phyloP scores from a whole-genome alignment of 2,329 filamentous ascomycete genomes.

The Didymella segeticola region DNA sequence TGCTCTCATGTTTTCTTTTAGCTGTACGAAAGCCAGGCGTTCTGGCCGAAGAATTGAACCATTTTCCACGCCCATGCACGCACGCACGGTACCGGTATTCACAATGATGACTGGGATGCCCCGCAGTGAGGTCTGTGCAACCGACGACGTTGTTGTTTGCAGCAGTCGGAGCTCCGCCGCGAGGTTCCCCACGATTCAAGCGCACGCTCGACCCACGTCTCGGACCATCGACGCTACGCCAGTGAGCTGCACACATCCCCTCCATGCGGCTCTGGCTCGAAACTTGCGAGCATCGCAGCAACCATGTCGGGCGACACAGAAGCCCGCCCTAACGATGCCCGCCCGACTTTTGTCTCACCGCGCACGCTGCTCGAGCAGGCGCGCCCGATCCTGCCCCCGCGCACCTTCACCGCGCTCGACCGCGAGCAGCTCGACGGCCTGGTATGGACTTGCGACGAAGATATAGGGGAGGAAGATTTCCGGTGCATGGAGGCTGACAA shows the following conservation, averaged over 20 bases:
- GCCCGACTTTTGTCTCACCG: constrained; percentile 35
- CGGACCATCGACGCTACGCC: constrained; percentile 21
- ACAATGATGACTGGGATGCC: constrained; percentile 13
- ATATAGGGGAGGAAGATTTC: too few species aligned
- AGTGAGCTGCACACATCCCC: constrained; percentile 24
- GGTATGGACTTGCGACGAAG: constrained; percentile 58
- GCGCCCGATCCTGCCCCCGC: constrained; percentile 31
- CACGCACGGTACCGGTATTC: too few species aligned
- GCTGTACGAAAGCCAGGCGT: constrained; percentile 16
- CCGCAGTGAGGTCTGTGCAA: constrained; percentile 9
- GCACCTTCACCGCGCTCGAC: constrained; percentile 67
- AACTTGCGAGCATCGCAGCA: constrained; percentile 40
- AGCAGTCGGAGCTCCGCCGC: constrained; percentile 8
- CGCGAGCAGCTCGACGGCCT: constrained; percentile 79
- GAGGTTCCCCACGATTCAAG: constrained; percentile 14
- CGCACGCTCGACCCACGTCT: constrained; percentile 14
- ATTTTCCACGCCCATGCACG: background rate
- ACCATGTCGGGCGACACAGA: constrained; percentile 47
- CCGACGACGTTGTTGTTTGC: constrained; percentile 7
- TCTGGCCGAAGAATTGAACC: constrained; percentile 6
- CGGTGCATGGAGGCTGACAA: constrained; percentile 18
- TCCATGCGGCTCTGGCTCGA: constrained; percentile 46
- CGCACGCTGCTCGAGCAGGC: constrained; percentile 41
- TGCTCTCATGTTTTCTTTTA: background rate
- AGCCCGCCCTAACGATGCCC: constrained; percentile 22